These are phyloP conservation scores for Chlorencoelia australis DNA, from an alignment of 2,329 filamentous ascomycete genomes.

Conservation along the genomic window DNA sequence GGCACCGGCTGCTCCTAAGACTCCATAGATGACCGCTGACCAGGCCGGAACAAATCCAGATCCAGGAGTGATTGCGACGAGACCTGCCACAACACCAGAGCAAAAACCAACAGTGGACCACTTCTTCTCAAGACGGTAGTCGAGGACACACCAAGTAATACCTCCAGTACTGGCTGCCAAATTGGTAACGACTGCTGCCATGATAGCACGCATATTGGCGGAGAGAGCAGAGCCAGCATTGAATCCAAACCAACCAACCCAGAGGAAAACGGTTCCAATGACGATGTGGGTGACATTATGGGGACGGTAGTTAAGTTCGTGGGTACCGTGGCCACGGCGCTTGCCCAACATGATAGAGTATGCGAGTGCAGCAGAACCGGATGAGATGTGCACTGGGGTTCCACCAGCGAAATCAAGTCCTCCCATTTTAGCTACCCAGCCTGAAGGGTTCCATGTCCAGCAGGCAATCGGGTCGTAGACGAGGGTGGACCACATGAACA, in stretches of 20 bases:
- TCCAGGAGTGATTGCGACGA: constrained; percentile 81
- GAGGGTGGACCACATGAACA: constrained; percentile 84
- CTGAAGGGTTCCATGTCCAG: constrained; percentile 84
- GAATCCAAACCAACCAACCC: constrained; percentile 95
- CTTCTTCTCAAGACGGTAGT: constrained; percentile 81
- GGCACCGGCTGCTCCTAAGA: constrained; percentile 65
- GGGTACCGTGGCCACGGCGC: constrained; percentile 62
- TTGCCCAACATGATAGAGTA: constrained; percentile 87
- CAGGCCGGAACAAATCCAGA: constrained; percentile 78
- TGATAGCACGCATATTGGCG: constrained; percentile 74
- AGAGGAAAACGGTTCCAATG: constrained; percentile 85
- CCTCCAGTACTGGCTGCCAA: constrained; percentile 75
- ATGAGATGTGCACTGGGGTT: constrained; percentile 82
- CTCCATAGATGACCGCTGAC: constrained; percentile 71
- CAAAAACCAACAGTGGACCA: constrained; percentile 93
- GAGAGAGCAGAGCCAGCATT: constrained; percentile 76
- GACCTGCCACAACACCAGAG: constrained; percentile 76
- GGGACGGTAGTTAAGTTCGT: constrained; percentile 82
- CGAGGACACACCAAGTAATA: constrained; percentile 80
- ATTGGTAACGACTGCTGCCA: constrained; percentile 82
- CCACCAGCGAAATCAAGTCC: constrained; percentile 84
- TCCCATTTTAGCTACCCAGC: constrained; percentile 72
- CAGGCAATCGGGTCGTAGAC: constrained; percentile 91
- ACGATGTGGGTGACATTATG: constrained; percentile 92
- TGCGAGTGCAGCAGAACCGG: constrained; percentile 72